Conservation (phyloP, 2,329 filamentous ascomycete genomes). For the Arachnopeziza araneosa region DNA sequence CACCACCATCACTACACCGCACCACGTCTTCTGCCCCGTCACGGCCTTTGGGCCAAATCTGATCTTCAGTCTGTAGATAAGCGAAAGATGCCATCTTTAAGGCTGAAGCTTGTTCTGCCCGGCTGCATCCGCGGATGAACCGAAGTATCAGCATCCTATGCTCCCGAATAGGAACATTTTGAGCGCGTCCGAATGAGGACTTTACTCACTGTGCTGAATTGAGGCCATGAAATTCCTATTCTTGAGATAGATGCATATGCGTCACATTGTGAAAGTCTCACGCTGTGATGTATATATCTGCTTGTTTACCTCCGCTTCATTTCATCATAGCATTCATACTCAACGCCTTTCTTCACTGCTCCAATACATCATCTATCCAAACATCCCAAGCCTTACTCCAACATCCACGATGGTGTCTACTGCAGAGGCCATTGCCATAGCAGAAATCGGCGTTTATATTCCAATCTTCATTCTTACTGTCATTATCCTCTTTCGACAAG, state of each 20-base stretch:
- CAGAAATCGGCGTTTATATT: conserved; percentile 25
- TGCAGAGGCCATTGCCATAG: conserved; percentile 21
- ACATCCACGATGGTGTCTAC: conserved; percentile 13
- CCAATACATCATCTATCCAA: too few relatives aligned
- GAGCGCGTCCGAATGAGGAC: background rate
- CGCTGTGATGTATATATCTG: background rate
- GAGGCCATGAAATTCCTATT: background rate
- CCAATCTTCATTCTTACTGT: conserved; percentile 18
- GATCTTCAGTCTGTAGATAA: too few relatives aligned
- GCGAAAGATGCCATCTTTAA: too few relatives aligned
- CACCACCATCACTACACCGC: too few relatives aligned
- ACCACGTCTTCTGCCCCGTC: too few relatives aligned
- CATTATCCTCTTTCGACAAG: conserved; percentile 20
- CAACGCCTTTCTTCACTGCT: background rate
- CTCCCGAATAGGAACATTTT: background rate
- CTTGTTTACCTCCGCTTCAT: background rate
- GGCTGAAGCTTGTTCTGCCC: background rate
- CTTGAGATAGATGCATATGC: background rate
- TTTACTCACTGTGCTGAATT: background rate
- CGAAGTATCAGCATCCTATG: background rate
- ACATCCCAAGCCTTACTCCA: background rate
- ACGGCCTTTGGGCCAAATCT: too few relatives aligned
- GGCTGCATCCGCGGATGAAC: background rate
- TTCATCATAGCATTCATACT: background rate
- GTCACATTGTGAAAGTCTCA: background rate